These are phyloP conservation scores for Ophiognomonia clavigignenti-juglandacearum DNA, from an alignment of 2,329 filamentous ascomycete species.

Conservation along the genomic window DNA sequence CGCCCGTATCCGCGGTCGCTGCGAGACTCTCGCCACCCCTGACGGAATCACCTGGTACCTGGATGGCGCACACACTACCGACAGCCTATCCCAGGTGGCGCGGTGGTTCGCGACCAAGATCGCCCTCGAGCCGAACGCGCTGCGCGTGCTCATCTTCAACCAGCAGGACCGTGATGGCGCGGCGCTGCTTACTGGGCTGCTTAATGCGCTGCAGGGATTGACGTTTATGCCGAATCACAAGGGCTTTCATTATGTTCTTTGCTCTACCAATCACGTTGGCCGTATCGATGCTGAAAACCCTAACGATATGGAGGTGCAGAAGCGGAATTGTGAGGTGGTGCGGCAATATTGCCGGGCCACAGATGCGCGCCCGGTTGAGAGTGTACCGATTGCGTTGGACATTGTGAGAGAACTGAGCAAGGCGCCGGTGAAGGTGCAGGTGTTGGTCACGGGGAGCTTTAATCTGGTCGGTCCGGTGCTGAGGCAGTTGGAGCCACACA, in stretches of 20 bases:
- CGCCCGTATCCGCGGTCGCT: slow-evolving; percentile 55
- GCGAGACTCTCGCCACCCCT: slow-evolving; percentile 58
- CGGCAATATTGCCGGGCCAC: slow-evolving; percentile 12
- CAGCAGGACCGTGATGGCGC: slow-evolving; percentile 80
- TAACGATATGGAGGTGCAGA: slow-evolving; percentile 11
- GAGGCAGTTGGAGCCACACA: slow-evolving; percentile 38
- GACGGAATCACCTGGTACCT: slow-evolving; percentile 69
- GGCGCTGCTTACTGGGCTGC: slow-evolving; percentile 58
- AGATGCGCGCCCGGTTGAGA: slow-evolving; percentile 1
- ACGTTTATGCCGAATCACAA: slow-evolving; percentile 28
- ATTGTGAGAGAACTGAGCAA: slow-evolving; percentile 9
- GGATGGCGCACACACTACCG: slow-evolving; percentile 83
- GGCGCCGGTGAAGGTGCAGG: slow-evolving; percentile 20
- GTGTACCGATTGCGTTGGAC: slow-evolving; percentile 11
- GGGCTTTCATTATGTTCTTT: slow-evolving; percentile 12
- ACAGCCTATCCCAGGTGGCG: slow-evolving; percentile 73
- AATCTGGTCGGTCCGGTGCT: slow-evolving; percentile 56
- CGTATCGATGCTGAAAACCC: slow-evolving; percentile 7
- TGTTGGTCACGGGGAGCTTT: slow-evolving; percentile 56
- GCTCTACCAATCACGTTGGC: slow-evolving; percentile 11
- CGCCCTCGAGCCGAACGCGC: slow-evolving; percentile 23
- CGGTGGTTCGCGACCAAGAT: slow-evolving; percentile 65
- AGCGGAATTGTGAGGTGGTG: slow-evolving; percentile 13
- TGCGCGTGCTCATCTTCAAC: slow-evolving; percentile 73
- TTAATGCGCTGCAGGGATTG: slow-evolving; percentile 45